Evolutionary conservation across 495 filamentous ascomycete species (phyloP), one percentile per base, ranked within the genome.

Genomic region (Talaromyces liani): DNA sequence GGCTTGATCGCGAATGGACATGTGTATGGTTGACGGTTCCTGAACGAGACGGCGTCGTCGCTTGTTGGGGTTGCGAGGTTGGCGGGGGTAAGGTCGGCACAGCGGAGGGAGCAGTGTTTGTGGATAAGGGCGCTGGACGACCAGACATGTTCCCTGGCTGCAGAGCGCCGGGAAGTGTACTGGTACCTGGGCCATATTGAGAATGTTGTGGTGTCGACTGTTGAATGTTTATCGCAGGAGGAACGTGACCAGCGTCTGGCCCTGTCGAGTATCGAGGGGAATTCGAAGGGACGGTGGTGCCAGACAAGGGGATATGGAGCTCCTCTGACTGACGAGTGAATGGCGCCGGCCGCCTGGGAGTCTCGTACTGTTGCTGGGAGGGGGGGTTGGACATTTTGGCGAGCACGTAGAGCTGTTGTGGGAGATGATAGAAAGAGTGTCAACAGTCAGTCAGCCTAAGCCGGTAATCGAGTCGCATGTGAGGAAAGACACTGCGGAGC

Each of bases 1-100:
- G 92, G 71, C 91, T 96, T 41, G 91, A 95, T 62, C 91, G 82
- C 49, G 92, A 92, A 74, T 96, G 91, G 63, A 74, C 78, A 68
- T 88, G 87, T 31, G 84, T 79, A 64, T 90, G 85, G 65, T 87
- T 87, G 66, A 86, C 73, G 62, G 84, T 83, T 65, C 82, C 84
- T 5, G 88, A 80, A 62, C 91, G 88, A 18, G 84, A 83, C 33
- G 89, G 86, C 18, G 85, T 84, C 8, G 84, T 73, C 63, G 88
- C 85, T 66, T 89, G 88, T 58, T 84, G 81, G 63, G 70, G 68
- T 72, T 71, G 75, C 70, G 72, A 80, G 68, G 81, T 81, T 58
- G 81, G 70, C 65, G 88, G 87, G 47, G 87, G 84, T 72, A 91
- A 80, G 56, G 88, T 89, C 47, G 92, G 88, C 56, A 93, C 69